These are phyloP conservation scores for Ilyonectria robusta DNA, from an alignment of 2,329 filamentous ascomycete species.

Conservation along the genomic window DNA sequence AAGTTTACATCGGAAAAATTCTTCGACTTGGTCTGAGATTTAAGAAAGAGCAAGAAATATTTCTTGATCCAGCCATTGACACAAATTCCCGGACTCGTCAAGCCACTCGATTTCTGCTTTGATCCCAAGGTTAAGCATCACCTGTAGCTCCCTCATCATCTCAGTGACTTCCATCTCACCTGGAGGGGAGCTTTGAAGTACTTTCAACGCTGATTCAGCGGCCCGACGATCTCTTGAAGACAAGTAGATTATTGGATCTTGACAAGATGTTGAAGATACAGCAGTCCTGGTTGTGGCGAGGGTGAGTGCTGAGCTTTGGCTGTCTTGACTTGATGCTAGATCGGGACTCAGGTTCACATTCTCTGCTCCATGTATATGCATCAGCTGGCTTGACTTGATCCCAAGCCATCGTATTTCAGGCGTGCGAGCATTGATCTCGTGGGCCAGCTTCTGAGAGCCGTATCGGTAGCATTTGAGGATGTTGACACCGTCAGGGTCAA, in stretches of 20 bases:
- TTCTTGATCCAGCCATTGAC: constrained; percentile 64
- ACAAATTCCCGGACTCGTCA: constrained; percentile 67
- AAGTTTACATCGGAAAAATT: not conserved
- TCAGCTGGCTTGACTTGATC: constrained; percentile 61
- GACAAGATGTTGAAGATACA: constrained; percentile 47
- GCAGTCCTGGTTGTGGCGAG: constrained; percentile 21
- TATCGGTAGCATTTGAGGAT: constrained; percentile 83
- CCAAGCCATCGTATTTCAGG: constrained; percentile 76
- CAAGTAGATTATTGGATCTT: constrained; percentile 57
- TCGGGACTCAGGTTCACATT: not conserved
- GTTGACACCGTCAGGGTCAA: constrained; percentile 81
- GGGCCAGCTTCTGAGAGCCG: constrained; percentile 73
- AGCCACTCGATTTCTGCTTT: constrained; percentile 86
- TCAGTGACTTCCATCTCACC: constrained; percentile 53
- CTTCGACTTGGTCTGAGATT: not conserved
- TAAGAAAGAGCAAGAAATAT: constrained; percentile 45
- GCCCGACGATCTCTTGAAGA: constrained; percentile 70
- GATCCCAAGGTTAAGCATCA: constrained; percentile 80
- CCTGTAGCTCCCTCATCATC: constrained; percentile 72
- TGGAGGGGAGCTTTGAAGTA: constrained; percentile 48
- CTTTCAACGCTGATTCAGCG: constrained; percentile 68
- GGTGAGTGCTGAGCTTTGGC: constrained; percentile 25
- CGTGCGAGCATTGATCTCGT: constrained; percentile 69
- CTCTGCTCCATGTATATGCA: constrained; percentile 27
- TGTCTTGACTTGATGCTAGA: not conserved